phyloP scores from a whole-genome alignment of 192 early-diverging fungal genomes.

The Entomortierella parvispora region DNA sequence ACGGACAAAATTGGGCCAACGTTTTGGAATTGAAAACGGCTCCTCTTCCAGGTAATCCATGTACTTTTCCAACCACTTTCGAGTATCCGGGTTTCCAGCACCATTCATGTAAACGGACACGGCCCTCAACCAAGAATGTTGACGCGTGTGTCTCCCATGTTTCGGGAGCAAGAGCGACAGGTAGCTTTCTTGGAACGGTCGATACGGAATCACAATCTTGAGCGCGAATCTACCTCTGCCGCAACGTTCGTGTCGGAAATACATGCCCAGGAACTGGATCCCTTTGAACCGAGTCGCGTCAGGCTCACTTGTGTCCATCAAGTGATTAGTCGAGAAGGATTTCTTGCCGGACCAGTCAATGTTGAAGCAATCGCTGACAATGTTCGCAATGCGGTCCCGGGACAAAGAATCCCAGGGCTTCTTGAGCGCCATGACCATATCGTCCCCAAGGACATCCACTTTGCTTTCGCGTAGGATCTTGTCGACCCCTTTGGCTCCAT shows the following conservation, averaged over 20 bases:
- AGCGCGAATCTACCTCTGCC: slow-evolving; percentile 16
- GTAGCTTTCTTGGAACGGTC: slow-evolving; percentile 28
- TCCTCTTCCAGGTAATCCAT: slow-evolving; percentile 29
- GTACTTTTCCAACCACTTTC: slow-evolving; percentile 33
- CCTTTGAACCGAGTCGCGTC: slow-evolving; percentile 12
- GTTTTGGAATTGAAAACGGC: background rate
- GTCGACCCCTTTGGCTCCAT: slow-evolving; percentile 13
- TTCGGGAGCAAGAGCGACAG: slow-evolving; percentile 41
- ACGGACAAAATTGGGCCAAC: slow-evolving; percentile 21
- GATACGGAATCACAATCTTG: slow-evolving; percentile 39
- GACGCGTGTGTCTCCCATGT: slow-evolving; percentile 10
- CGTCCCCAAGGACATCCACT: slow-evolving; percentile 38
- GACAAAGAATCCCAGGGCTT: slow-evolving; percentile 15
- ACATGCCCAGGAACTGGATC: slow-evolving; percentile 35
- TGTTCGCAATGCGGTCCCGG: slow-evolving; percentile 12
- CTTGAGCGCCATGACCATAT: slow-evolving; percentile 47
- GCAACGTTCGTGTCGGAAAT: slow-evolving; percentile 33
- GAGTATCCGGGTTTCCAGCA: slow-evolving; percentile 29
- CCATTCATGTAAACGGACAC: slow-evolving; percentile 34
- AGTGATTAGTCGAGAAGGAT: slow-evolving; percentile 23
- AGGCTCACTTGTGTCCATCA: slow-evolving; percentile 23
- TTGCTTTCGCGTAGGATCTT: slow-evolving; percentile 18
- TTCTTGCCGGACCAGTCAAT: slow-evolving; percentile 46
- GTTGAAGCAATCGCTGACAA: slow-evolving; percentile 33
- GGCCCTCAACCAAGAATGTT: slow-evolving; percentile 35